Evolutionary conservation across 164 flowering plant species (phyloP).

Genomic region (Piper betle): DNA sequence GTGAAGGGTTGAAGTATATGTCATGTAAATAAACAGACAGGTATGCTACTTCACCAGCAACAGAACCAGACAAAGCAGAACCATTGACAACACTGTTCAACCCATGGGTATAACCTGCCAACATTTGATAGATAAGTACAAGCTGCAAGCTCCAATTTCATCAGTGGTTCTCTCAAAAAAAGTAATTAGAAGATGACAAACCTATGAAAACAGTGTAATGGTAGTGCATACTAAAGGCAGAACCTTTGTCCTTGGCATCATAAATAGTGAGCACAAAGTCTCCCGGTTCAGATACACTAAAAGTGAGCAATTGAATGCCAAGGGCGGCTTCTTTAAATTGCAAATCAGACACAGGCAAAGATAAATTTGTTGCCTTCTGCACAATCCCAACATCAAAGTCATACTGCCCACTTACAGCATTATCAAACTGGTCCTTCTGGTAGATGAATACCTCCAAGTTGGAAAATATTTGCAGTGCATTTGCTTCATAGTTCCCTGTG

Average conservation of each 20-base stretch:
- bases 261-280: constrained; percentile 52
- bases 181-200: constrained; percentile 8
- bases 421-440: constrained; percentile 67
- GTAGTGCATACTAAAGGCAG: constrained; percentile 62
- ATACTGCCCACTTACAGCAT: constrained; percentile 56
- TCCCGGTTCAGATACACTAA: constrained; percentile 57
- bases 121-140: neutral
- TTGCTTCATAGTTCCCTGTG: constrained; percentile 41
- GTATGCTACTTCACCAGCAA: constrained; percentile 43
- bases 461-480: constrained; percentile 55
- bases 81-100: constrained; percentile 65
- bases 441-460: constrained; percentile 64
- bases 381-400: constrained; percentile 67
- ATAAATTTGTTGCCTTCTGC: constrained; percentile 52
- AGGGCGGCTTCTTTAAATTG: constrained; percentile 42
- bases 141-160: constrained; percentile 1
- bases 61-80: constrained; percentile 61
- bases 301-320: constrained; percentile 67
- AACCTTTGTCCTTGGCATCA: constrained; percentile 31
- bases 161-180: neutral
- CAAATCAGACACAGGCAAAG: constrained; percentile 67
- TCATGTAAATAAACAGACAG: constrained; percentile 70
- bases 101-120: constrained; percentile 72
- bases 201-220: constrained; percentile 69
- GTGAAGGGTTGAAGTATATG: constrained; percentile 60